Conservation (phyloP, 805 yeast species). For the Kodamaea jinghongensis region DNA sequence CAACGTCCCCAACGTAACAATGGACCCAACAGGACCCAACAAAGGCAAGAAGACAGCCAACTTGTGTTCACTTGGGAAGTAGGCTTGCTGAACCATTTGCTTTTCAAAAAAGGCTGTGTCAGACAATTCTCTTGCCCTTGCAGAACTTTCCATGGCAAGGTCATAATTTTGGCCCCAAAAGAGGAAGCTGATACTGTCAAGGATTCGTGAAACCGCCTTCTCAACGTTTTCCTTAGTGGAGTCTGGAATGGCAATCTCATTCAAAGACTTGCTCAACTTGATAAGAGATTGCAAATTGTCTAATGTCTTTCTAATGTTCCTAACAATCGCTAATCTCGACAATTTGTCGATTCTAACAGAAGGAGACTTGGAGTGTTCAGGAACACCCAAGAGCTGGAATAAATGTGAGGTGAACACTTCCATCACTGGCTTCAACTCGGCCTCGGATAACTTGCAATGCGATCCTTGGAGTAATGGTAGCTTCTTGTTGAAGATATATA, state of each 20-base stretch:
- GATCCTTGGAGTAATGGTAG: slow-evolving; percentile 18
- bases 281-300: slow-evolving; percentile 72
- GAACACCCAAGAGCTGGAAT: slow-evolving; percentile 69
- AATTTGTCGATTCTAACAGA: slow-evolving; percentile 62
- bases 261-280: slow-evolving; percentile 64
- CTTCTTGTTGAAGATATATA: slow-evolving; percentile 48
- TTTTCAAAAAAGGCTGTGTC: slow-evolving; percentile 85
- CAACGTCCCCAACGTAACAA: slow-evolving; percentile 50
- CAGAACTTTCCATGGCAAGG: slow-evolving; percentile 39
- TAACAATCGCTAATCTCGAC: slow-evolving; percentile 54
- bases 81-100: slow-evolving; percentile 92
- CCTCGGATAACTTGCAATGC: slow-evolving; percentile 29
- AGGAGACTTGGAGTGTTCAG: slow-evolving; percentile 55
- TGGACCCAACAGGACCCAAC: slow-evolving; percentile 79
- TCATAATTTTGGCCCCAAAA: slow-evolving; percentile 6
- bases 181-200: slow-evolving; percentile 10
- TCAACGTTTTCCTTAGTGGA: slow-evolving; percentile 60
- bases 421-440: slow-evolving; percentile 54
- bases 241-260: slow-evolving; percentile 81
- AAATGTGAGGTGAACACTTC: slow-evolving; percentile 74
- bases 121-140: slow-evolving; percentile 59
- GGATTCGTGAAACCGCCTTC: slow-evolving; percentile 44
- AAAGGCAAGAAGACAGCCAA: slow-evolving; percentile 91
- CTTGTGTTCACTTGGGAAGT: slow-evolving; percentile 94
- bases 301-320: slow-evolving; percentile 59